Percentiles rank a stretch among this genome's conserved stretches.
These are phyloP conservation scores for Arthromyces matolae DNA, from an alignment of 768 basidiomycete species.

Conservation along the genomic window DNA sequence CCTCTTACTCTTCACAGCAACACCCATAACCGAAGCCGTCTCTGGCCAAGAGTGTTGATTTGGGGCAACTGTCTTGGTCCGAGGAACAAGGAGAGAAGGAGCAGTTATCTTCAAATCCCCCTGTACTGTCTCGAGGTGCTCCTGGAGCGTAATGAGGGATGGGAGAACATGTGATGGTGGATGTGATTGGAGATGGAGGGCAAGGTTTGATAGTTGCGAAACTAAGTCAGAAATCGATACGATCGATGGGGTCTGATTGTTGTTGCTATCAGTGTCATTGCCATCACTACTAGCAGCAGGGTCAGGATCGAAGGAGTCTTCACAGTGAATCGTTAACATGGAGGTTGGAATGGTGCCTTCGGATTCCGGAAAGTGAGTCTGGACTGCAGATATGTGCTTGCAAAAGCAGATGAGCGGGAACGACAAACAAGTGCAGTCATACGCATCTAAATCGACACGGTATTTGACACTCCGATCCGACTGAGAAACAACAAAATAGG, in stretches of 20 bases:
- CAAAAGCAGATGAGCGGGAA: slow-evolving; percentile 16
- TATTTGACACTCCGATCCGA: not conserved
- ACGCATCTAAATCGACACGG: slow-evolving; percentile 10
- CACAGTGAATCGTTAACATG: not conserved
- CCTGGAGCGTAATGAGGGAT: too few species aligned
- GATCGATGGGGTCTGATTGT: not conserved
- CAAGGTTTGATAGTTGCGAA: not conserved
- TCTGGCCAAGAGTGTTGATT: too few species aligned
- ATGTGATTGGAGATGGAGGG: too few species aligned
- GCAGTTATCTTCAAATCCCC: too few species aligned
- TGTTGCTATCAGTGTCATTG: not conserved
- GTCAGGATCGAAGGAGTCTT: not conserved
- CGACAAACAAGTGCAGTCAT: slow-evolving; percentile 1
- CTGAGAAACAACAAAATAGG: slow-evolving; percentile 7
- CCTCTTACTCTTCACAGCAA: too few species aligned
- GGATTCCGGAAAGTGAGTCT: slow-evolving; percentile 4
- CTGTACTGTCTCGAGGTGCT: too few species aligned
- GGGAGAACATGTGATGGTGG: too few species aligned
- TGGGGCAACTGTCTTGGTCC: too few species aligned
- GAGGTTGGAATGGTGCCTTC: not conserved
- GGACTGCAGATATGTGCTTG: slow-evolving; percentile 19
- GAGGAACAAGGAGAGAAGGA: too few species aligned
- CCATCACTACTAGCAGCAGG: too few species aligned
- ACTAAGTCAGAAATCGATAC: not conserved
- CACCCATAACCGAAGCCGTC: too few species aligned